Evolutionary conservation across 163 green algal species (phyloP), one percentile per base, ranked within the genome.

Genomic region (Scenedesmus sp.): DNA sequence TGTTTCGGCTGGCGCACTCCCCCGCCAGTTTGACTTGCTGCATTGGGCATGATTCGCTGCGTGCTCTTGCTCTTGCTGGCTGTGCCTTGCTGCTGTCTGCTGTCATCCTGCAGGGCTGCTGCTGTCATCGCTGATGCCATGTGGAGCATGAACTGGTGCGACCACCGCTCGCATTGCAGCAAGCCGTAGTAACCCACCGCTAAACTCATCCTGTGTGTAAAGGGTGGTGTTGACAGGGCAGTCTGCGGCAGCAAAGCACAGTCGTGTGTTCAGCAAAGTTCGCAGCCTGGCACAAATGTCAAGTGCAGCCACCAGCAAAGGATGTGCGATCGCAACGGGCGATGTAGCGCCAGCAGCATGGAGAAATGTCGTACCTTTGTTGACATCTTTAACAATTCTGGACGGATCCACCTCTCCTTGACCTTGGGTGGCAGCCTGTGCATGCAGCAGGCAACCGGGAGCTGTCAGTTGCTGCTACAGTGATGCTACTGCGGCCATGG

Each of bases 191-290:
- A 52, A 67, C 23, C 6, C 55, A 91, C 87, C 77, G 10, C 26
- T 64, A 23, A 91, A 91, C 26, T 91, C 57, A 5, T 91, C 73
- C 10, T 54, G 34, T 52, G 87, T 91, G 70, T 91, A 91, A 0
- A 86, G 23, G 15, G 52, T 46, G 23, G 74, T 85, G 46, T 34
- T 34, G 15, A 74, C 52, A 16, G 70, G 70, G 23, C 87, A 91
- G 62, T 84, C 87, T 91, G 84, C 62, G 54, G 16, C 60, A 87
- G 15, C n/a, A 34, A 8, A 79, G 5, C 23, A 52, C 70, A 79
- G 46, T 3, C 1, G 26, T 26, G 23, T 26, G 23, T 23, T 84
- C 76, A 84, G 76, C 34, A 84, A 4, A 4, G 70, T 79, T 23
- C 12, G 5, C 70, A 46, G 23, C 23, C 6, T 76, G 16, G 66